Base-by-base conservation (phyloP, 306 rosid genomes). In the Boehmeria nivea region DNA sequence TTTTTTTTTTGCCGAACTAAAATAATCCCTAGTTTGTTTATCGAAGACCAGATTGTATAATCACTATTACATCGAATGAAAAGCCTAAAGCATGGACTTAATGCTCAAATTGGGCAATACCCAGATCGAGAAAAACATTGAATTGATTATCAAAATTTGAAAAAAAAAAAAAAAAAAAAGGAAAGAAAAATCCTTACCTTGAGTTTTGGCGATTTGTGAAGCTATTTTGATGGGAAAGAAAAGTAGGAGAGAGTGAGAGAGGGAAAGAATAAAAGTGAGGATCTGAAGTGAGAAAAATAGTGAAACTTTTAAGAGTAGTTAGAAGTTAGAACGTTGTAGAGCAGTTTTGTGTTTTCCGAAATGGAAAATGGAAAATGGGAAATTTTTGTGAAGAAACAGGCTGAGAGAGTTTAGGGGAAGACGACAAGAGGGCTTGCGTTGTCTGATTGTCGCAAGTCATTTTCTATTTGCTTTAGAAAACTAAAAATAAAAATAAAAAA, bases 21-120 rank as follows among this genome's bases (percentile, higher is more conserved):
- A 34, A 68, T 17, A 67, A 54, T 67, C 81, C 61, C 71, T 61
- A 60, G 39, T 51, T 65, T 64, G 27, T 63, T n/a, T n/a, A n/a
- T n/a, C 33, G 54, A 12, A 18, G 22, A 60, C 51, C 61, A n/a
- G n/a, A n/a, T n/a, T n/a, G n/a, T n/a, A n/a, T n/a, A n/a, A n/a
- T n/a, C n/a, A n/a, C n/a, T n/a, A n/a, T n/a, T n/a, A n/a, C n/a
- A n/a, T n/a, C n/a, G n/a, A n/a, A n/a, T n/a, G n/a, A n/a, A n/a
- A n/a, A n/a, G n/a, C 44, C 12, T 40, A 44, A 6, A 59, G 40
- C 40, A 15, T 57, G 23, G 45, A 63, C 17, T 16, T n/a, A 50
- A 45, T 50, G 33, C 68, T 36, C n/a, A 66, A 58, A 66, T 68
- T 46, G 38, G 23, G 23, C 60, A 31, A 54, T 65, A 11, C 7